These are phyloP conservation scores for Selaginella tamariscina DNA, from an alignment of 75 land plant species.

Conservation along the genomic window DNA sequence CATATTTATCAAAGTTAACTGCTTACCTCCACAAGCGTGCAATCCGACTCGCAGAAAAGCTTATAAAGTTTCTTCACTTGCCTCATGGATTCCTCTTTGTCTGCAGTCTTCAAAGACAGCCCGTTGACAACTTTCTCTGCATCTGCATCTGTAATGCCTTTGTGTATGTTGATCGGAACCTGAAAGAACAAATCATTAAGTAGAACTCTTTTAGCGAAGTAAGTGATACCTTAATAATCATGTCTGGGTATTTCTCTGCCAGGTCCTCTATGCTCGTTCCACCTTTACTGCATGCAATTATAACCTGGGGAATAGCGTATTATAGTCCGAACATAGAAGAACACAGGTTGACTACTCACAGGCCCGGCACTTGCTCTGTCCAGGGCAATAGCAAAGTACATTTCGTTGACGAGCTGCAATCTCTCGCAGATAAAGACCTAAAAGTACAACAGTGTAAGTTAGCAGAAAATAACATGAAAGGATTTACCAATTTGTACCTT, in stretches of 20 bases:
- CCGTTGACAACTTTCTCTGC: conserved; percentile 6
- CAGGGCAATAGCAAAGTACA: conserved; percentile 97
- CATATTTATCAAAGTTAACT: background rate
- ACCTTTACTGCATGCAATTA: conserved; percentile 86
- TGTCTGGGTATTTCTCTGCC: conserved; percentile 93
- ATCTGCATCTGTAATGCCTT: conserved; percentile 1
- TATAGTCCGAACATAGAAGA: background rate
- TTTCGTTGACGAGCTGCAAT: conserved; percentile 82
- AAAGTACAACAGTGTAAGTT: conserved; percentile 12
- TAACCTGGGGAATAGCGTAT: conserved; percentile 38
- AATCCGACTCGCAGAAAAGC: background rate
- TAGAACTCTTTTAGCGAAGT: background rate
- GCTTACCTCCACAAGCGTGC: conserved; percentile 11
- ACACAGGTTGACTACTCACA: conserved; percentile 31
- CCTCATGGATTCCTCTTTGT: background rate
- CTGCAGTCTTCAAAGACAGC: background rate
- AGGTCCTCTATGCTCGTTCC: conserved; percentile 99
- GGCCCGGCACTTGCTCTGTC: conserved; percentile 96
- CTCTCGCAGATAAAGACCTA: conserved; percentile 92
- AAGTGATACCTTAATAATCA: conserved; percentile 69
- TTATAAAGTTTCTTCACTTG: background rate
- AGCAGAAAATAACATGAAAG: background rate
- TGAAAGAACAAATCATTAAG: background rate
- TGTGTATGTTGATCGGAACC: background rate
- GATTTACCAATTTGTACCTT: conserved; percentile 37